These are phyloP conservation scores for Podaxis carcinomalis DNA, from an alignment of 768 basidiomycete species.

Conservation along the genomic window DNA sequence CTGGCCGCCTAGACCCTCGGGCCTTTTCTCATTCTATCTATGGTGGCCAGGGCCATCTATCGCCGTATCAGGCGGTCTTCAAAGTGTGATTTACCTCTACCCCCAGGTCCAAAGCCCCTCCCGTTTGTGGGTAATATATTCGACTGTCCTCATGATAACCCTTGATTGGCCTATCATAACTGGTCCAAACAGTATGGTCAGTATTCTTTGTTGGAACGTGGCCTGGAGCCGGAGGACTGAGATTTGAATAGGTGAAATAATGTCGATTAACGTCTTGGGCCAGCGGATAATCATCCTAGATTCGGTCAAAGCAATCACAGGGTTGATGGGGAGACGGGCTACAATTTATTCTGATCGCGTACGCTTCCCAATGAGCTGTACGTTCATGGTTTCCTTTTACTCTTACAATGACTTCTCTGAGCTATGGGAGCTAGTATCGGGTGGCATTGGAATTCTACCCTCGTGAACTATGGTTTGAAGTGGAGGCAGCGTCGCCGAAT, in stretches of 20 bases:
- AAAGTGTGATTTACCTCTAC: slow-evolving; percentile 15
- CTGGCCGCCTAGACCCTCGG: not conserved
- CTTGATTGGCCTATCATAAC: slow-evolving; percentile 32
- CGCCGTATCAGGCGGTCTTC: not conserved
- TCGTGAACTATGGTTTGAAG: not conserved
- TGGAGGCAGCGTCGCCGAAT: slow-evolving; percentile 9
- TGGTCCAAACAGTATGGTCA: slow-evolving; percentile 35
- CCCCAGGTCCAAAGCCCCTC: slow-evolving; percentile 35
- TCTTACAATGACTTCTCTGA: not conserved
- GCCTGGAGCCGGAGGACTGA: not conserved
- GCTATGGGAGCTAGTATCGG: not conserved
- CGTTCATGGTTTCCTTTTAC: not conserved
- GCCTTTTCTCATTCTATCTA: not conserved
- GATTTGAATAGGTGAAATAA: not conserved
- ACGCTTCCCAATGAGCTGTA: slow-evolving; percentile 13
- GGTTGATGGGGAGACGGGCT: slow-evolving; percentile 12
- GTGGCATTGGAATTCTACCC: slow-evolving; percentile 4
- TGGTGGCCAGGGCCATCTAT: not conserved
- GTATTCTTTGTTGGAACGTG: not conserved
- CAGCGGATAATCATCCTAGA: not conserved
- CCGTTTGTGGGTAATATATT: slow-evolving; percentile 40
- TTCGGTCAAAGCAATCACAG: not conserved
- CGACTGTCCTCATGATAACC: slow-evolving; percentile 32
- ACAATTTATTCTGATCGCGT: slow-evolving; percentile 30
- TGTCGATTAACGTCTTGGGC: not conserved